phyloP scores from a whole-genome alignment of 805 yeast genomes.

The Myxozyma sirexii region DNA sequence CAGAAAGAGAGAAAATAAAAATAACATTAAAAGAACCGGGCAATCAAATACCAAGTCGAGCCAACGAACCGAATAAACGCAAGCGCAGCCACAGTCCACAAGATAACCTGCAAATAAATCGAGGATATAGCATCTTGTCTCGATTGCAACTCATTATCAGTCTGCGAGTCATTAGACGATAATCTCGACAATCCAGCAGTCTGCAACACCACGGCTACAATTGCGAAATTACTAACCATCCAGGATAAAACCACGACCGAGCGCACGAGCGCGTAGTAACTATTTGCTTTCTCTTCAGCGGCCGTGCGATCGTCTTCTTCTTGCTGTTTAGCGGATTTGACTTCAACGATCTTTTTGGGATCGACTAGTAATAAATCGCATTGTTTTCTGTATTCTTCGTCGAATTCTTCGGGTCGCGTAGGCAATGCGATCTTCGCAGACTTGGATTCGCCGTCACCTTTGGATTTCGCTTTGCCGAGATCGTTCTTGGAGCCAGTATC shows the following conservation, averaged over 20 bases:
- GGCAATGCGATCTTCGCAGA: conserved; percentile 79
- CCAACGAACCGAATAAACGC: conserved; percentile 82
- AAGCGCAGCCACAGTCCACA: conserved; percentile 90
- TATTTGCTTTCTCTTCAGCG: conserved; percentile 44
- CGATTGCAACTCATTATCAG: conserved; percentile 7
- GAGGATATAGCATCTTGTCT: conserved; percentile 5
- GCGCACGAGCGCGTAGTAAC: conserved; percentile 92
- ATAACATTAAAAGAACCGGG: conserved; percentile 36
- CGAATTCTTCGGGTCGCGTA: conserved; percentile 71
- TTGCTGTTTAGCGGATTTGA: conserved; percentile 58
- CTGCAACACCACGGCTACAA: conserved; percentile 86
- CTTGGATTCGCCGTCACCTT: conserved; percentile 76
- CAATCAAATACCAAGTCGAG: conserved; percentile 59
- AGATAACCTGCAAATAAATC: conserved; percentile 50
- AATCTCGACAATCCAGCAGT: conserved; percentile 71
- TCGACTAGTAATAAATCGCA: conserved; percentile 60
- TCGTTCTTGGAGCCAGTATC: conserved; percentile 73
- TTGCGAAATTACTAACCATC: conserved; percentile 79
- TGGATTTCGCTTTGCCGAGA: conserved; percentile 76
- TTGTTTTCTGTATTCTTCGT: conserved; percentile 76
- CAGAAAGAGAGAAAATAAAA: background rate
- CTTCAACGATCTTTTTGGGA: conserved; percentile 44
- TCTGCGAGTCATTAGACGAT: conserved; percentile 64
- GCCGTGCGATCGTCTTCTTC: conserved; percentile 38
- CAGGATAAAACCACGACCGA: conserved; percentile 94